A percentile compares a stretch with the other conserved stretches of the same genome.
phyloP scores from a whole-genome alignment of 2,329 filamentous ascomycete species.

The Nemania sp. region DNA sequence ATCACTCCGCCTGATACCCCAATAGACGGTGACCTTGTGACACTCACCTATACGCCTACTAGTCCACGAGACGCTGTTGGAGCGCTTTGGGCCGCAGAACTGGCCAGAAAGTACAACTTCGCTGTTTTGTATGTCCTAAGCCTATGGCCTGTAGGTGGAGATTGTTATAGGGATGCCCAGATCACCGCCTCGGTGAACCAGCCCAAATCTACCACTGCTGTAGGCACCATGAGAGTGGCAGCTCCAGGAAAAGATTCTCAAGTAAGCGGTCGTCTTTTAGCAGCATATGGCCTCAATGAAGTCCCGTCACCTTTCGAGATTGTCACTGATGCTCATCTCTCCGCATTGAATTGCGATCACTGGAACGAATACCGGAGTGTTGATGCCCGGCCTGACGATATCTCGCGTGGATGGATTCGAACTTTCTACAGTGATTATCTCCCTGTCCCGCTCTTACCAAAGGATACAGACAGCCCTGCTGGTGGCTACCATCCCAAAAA shows the following conservation, averaged over 20 bases:
- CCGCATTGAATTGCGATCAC: constrained; percentile 22
- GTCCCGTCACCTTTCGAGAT: constrained; percentile 29
- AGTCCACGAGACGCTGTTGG: constrained; percentile 51
- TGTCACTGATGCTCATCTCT: constrained; percentile 24
- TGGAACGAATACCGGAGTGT: constrained; percentile 30
- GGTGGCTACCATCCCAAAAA: constrained; percentile 12
- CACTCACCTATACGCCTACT: constrained; percentile 49
- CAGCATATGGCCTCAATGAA: constrained; percentile 27
- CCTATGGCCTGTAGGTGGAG: constrained; percentile 52
- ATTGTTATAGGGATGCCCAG: constrained; percentile 23
- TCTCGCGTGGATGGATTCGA: constrained; percentile 29
- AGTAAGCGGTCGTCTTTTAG: constrained; percentile 25
- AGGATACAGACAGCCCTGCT: not conserved
- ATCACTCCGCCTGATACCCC: constrained; percentile 36
- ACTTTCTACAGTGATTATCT: constrained; percentile 22
- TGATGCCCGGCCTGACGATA: constrained; percentile 22
- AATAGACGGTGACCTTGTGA: constrained; percentile 43
- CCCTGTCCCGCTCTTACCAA: constrained; percentile 2
- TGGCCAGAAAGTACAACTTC: constrained; percentile 60
- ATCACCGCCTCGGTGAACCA: not conserved
- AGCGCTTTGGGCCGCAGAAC: constrained; percentile 58
- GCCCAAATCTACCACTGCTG: not conserved
- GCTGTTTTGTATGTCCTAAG: constrained; percentile 63
- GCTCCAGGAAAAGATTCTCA: not conserved
- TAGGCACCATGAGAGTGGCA: not conserved